Percentiles rank a stretch among this genome's conserved stretches.
Conservation (phyloP, 2,329 filamentous ascomycete genomes). For the Lachnellula occidentalis region DNA sequence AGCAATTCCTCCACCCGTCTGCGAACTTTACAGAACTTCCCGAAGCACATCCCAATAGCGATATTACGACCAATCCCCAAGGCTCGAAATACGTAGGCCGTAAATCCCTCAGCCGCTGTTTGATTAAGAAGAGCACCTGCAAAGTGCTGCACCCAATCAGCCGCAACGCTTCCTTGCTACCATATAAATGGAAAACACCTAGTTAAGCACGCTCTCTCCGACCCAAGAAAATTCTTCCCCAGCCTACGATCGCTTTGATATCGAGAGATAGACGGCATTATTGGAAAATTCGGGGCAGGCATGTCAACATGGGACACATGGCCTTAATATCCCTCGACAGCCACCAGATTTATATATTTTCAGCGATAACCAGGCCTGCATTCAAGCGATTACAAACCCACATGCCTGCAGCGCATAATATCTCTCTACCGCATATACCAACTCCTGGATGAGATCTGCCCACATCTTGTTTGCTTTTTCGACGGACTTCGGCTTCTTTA, state of each 20-base stretch:
- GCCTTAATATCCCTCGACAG: too few species aligned
- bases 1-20: background rate
- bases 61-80: background rate
- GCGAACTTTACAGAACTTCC: background rate
- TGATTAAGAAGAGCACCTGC: background rate
- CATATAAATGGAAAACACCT: conserved; percentile 3
- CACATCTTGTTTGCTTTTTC: too few species aligned
- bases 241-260: conserved; percentile 22
- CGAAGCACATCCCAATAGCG: background rate
- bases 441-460: too few species aligned
- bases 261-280: too few species aligned
- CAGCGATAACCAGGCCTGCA: too few species aligned
- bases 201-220: conserved; percentile 24
- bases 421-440: too few species aligned
- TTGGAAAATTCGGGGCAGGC: too few species aligned
- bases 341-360: too few species aligned
- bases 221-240: conserved; percentile 28
- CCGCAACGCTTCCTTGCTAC: conserved; percentile 8
- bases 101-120: background rate
- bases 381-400: too few species aligned
- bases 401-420: too few species aligned
- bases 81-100: background rate
- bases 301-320: too few species aligned
- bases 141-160: background rate
- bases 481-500: too few species aligned